Percentiles rank a stretch among this genome's conserved stretches.
Evolutionary conservation across 768 basidiomycete species (phyloP).

Genomic region (Chalciporus piperatus): DNA sequence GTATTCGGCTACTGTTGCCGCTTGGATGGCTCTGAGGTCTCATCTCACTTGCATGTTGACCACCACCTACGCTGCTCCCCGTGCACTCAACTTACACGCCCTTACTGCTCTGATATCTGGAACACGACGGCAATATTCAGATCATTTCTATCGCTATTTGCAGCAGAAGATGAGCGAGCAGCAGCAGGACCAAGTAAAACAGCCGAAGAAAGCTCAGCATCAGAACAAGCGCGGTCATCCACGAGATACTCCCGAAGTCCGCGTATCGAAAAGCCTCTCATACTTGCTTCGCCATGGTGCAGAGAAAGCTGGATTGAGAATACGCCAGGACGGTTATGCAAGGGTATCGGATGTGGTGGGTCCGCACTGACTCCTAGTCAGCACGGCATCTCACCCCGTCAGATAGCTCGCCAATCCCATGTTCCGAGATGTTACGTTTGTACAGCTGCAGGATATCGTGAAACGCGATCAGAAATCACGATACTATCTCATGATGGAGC

Average conservation of each 20-base stretch:
- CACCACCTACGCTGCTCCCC: not conserved
- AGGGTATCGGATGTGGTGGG: conserved; percentile 80
- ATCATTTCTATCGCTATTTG: not conserved
- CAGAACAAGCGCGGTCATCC: conserved; percentile 57
- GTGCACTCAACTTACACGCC: not conserved
- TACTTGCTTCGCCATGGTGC: conserved; percentile 94
- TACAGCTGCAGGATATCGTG: conserved; percentile 60
- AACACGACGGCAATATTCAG: conserved; percentile 2
- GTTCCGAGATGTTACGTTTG: conserved; percentile 57
- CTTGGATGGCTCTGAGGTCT: no score
- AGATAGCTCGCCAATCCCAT: conserved; percentile 68
- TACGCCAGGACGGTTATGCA: conserved; percentile 85
- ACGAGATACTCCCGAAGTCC: conserved; percentile 63
- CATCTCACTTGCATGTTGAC: conserved; percentile 8
- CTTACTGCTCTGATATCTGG: not conserved
- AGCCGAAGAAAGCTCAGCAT: conserved; percentile 16
- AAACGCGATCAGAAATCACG: conserved; percentile 63
- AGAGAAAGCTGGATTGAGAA: conserved; percentile 63
- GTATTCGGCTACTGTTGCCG: not conserved
- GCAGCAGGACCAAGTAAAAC: conserved; percentile 2
- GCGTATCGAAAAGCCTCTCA: conserved; percentile 81
- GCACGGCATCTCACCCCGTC: conserved; percentile 3
- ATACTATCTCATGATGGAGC: conserved; percentile 57
- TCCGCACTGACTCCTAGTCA: conserved; percentile 9
- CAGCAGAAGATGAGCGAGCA: conserved; percentile 10